Conservation (phyloP, 2,329 filamentous ascomycete genomes). For the Aspergillus vadensis region DNA sequence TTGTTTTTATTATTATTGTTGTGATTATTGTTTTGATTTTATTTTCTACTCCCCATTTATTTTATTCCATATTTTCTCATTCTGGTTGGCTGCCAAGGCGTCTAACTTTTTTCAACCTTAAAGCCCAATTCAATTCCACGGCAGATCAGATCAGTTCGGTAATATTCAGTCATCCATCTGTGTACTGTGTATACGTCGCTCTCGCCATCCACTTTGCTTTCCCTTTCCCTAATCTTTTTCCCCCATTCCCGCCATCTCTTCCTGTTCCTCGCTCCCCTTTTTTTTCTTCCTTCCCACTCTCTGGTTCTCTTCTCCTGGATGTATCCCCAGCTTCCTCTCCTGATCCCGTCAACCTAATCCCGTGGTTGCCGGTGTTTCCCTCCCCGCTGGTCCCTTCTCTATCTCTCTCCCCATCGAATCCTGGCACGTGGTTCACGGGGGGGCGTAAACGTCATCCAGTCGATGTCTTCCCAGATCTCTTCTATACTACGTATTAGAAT, state of each 20-base stretch:
- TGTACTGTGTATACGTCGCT: not conserved
- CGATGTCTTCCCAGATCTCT: not conserved
- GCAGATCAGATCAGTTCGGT: not conserved
- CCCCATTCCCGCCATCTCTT: too few species aligned
- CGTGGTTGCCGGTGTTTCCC: not conserved
- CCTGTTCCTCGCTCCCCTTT: not conserved
- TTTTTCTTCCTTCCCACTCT: not conserved
- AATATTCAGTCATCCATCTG: not conserved
- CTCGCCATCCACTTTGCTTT: not conserved
- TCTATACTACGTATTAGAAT: not conserved
- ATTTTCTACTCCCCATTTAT: not conserved
- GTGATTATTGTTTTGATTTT: too few species aligned
- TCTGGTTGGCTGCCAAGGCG: not conserved
- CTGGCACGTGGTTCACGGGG: conserved; percentile 4
- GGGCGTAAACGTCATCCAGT: conserved; percentile 4
- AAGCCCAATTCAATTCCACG: not conserved
- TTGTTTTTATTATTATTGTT: not conserved
- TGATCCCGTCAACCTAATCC: not conserved
- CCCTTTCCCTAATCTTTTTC: not conserved
- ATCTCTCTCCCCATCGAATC: not conserved
- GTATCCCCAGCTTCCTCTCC: not conserved
- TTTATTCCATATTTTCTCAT: not conserved
- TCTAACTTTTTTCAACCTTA: not conserved
- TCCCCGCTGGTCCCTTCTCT: not conserved
- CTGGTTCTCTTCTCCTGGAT: too few species aligned